Base-by-base conservation (phyloP, 768 basidiomycete genomes). In the Lactarius evosmus region DNA sequence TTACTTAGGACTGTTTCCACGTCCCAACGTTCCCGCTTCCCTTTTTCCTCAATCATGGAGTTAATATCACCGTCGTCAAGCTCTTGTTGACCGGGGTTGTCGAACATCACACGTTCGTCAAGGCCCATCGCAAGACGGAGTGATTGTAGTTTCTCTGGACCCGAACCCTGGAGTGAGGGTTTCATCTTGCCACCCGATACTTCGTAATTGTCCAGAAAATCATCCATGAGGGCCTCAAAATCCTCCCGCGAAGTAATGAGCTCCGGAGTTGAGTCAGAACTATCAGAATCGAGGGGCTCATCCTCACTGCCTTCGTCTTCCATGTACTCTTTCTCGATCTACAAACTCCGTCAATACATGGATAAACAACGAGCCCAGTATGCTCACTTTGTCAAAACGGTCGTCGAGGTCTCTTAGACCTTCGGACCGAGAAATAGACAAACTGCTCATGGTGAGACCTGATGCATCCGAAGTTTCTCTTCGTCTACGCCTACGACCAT, bases 401-500 rank as follows among this genome's bases (percentile, higher is more conserved):
- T 98, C 93, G 71, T 99, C 97, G 49, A 99, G 79, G 2, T 87
- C 89, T 57, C 91, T 85, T 32, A 98, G 76, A 0, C 93, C 87
- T 69, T 94, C 89, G 67, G 92, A 98, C 51, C 97, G 85, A 76
- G 85, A 91, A 91, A 98, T 93, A 16, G 93, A 93, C 3, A 93
- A 94, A 70, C 93, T 95, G 74, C 91, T 96, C 95, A 99, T 98
- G 72, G 90, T 93, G 79, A 96, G 96, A 14, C 93, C 95, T 25
- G 92, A 93, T 9, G 92, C 94, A 66, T 93, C 89, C 56, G 91
- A 93, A 0, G 85, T 80, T 3, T 86, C 87, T 69, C 86, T 86
- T 67, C 85, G 80, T 71, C 86, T 83, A 76, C 85, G 85, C 62
- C 86, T 88, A 6, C 89, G 88, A 17, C 93, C 89, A 55, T 87